Base-by-base conservation (phyloP, 2,329 filamentous ascomycete genomes). In the Trichoderma gracile region DNA sequence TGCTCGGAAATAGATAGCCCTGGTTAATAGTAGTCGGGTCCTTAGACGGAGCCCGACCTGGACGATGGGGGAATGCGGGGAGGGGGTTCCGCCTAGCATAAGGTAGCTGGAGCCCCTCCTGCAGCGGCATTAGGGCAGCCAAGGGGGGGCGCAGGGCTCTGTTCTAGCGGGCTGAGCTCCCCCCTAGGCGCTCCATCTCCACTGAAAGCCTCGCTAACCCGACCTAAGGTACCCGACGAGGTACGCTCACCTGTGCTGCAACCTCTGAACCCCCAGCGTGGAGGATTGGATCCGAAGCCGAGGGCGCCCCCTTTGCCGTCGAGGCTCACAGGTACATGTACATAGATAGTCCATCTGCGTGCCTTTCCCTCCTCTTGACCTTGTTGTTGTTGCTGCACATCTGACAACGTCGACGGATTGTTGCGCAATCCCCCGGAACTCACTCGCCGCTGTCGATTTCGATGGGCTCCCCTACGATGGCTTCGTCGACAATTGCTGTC, bases 401-500 rank as follows among this genome's bases (percentile, higher is more conserved):
- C 9, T 38, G 33, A 38, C 56, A 25, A 38, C 57, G n/a, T 23
- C 19, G 33, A 42, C 46, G 52, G 50, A 63, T 27, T 43, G 33
- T 38, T 38, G 33, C 23, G n/a, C 43, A 50, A 49, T 56, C 43
- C 21, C 46, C 42, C 7, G n/a, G n/a, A 30, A 47, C 23, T 52
- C 8, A 9, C 25, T 45, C 52, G 52, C 46, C 42, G 45, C 45
- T 64, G 33, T 25, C 33, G 45, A 17, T 21, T 58, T 64, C 61
- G 61, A 62, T 65, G 64, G 53, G 52, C 46, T 62, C 58, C 46
- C 58, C 43, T 63, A 62, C 64, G 47, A 65, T 65, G 64, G 64
- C 64, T 63, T 63, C 64, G 46, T 65, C 64, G 58, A 57, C 58
- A 61, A 56, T 40, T 47, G 43, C 47, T 33, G 57, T 62, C 58